Conservation (phyloP, 345 rosid genomes). For the Citrus glauca region DNA sequence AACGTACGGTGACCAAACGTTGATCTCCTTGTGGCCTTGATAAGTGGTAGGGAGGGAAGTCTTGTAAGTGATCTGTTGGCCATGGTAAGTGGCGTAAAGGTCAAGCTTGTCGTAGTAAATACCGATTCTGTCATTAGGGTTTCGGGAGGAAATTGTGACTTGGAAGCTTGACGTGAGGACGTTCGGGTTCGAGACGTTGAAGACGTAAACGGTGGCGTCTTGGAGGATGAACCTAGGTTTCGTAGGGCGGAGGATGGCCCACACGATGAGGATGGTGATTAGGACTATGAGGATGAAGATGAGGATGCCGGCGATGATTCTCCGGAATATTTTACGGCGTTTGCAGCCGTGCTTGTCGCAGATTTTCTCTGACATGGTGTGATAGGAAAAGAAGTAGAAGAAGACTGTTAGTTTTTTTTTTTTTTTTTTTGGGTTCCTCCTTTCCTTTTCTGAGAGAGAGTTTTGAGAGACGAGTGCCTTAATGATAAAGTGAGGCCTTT, state of each 20-base stretch:
- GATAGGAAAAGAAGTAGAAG: not conserved
- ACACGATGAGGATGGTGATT: constrained; percentile 55
- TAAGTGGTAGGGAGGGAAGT: constrained; percentile 50
- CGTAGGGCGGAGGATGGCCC: constrained; percentile 84
- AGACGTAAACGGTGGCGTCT: constrained; percentile 84
- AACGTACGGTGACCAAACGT: constrained; percentile 82
- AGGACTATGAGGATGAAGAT: constrained; percentile 51
- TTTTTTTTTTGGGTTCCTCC: too few species aligned
- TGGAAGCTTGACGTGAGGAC: constrained; percentile 71
- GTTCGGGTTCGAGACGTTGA: constrained; percentile 74
- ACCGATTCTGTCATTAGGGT: constrained; percentile 77
- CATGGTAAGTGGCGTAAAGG: constrained; percentile 61
- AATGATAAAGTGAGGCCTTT: not conserved
- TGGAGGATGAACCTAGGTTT: constrained; percentile 87
- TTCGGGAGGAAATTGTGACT: constrained; percentile 73
- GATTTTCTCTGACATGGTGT: constrained; percentile 50
- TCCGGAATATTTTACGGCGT: constrained; percentile 28
- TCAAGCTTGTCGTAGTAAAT: constrained; percentile 79
- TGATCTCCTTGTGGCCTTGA: constrained; percentile 52
- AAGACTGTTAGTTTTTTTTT: too few species aligned
- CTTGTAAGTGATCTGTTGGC: constrained; percentile 75
- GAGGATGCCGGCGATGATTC: constrained; percentile 38
- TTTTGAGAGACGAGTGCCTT: not conserved
- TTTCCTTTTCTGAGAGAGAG: not conserved
- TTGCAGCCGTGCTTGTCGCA: constrained; percentile 41